Base-by-base conservation (phyloP, 257 asterid species). In the Haberlea rhodopensis region DNA sequence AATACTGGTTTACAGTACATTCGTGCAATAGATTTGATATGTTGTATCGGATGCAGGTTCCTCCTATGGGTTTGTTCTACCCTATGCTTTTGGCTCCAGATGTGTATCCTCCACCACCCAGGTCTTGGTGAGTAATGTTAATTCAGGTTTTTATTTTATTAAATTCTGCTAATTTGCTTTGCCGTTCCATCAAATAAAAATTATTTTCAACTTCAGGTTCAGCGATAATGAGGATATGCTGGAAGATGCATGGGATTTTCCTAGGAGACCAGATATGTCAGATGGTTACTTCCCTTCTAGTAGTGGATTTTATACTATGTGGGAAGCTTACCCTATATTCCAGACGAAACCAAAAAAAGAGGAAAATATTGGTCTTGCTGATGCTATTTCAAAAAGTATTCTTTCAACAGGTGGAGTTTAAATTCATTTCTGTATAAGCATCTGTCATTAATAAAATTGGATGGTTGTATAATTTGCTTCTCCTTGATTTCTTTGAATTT, bases 11-110 rank as follows among this genome's bases (percentile, higher is more conserved):
- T 43, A 2, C 19, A 20, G 62, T 60, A 20, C 24, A 13, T 28
- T 32, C 6, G 9, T 48, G 51, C 60, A 40, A 59, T 71, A 52
- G 24, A 19, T 63, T 54, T 76, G 46, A 68, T 75, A 63, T 58
- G 70, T 69, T 62, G 72, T 53, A 20, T 59, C 67, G 62, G 59
- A 73, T 52, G 69, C 80, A 89, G 99, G 99, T 92, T 68, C 97
- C 99, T 52, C 99, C 97, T 10, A 92, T 92, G 99, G 97, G 99
- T 72, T 82, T 92, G 80, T 92, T 94, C 79, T 89, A 85, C 74
- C 99, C 97, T 26, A 78, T 56, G 72, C 94, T 89, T 75, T 82
- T 92, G 81, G 95, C 82, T 71, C 96, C 97, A 59, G 99, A 89
- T 73, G 91, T 87, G 70, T 87, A 89, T 78, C 97, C 97, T 74